Evolutionary conservation across 345 rosid genomes (phyloP).

Genomic region (Bretschneidera sinensis): DNA sequence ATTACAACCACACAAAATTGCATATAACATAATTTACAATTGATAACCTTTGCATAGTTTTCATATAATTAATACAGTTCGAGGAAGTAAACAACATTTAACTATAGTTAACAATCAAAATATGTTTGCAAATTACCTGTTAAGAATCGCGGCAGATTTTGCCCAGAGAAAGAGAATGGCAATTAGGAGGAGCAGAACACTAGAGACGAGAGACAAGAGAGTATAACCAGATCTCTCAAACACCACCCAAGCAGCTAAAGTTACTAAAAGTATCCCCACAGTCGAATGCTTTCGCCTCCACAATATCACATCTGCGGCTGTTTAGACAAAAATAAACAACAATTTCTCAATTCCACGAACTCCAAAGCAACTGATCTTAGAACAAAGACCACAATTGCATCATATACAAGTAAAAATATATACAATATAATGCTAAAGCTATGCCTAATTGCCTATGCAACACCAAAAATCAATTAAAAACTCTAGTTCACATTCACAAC

Average conservation of each 20-base stretch:
- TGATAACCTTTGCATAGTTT: background rate
- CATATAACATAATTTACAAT: no score
- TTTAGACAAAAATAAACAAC: slow-evolving; percentile 15
- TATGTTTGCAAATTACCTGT: slow-evolving; percentile 42
- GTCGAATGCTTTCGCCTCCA: slow-evolving; percentile 77
- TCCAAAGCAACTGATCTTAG: background rate
- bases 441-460: no score
- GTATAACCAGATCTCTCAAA: slow-evolving; percentile 86
- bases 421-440: background rate
- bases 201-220: slow-evolving; percentile 72
- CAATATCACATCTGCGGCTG: slow-evolving; percentile 89
- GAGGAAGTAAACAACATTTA: background rate
- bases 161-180: slow-evolving; percentile 87
- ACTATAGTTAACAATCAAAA: background rate
- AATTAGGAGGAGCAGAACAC: slow-evolving; percentile 80
- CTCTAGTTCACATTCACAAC: no score
- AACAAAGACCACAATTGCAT: slow-evolving; percentile 5
- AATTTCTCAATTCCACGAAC: background rate
- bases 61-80: background rate
- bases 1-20: background rate
- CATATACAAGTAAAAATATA: background rate
- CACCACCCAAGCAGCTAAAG: slow-evolving; percentile 81
- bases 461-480: background rate
- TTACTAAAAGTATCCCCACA: slow-evolving; percentile 54
- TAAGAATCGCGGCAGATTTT: slow-evolving; percentile 92